phyloP scores from a whole-genome alignment of 2,329 filamentous ascomycete genomes.

The Cytospora leucostoma region DNA sequence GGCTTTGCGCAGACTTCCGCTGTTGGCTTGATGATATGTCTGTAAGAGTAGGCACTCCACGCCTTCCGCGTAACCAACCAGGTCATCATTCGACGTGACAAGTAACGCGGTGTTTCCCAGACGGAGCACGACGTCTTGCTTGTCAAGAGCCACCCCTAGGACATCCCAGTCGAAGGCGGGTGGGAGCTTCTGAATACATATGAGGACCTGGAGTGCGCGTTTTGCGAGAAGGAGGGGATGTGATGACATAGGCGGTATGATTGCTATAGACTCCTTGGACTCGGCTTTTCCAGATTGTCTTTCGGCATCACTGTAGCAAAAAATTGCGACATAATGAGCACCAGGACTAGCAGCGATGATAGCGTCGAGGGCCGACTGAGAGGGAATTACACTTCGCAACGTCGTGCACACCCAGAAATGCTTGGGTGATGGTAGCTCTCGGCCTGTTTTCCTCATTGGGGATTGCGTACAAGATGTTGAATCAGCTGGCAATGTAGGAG shows the following conservation, averaged over 20 bases:
- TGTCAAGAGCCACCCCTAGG: slow-evolving; percentile 33
- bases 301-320: slow-evolving; percentile 38
- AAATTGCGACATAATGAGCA: slow-evolving; percentile 34
- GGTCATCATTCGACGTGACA: slow-evolving; percentile 53
- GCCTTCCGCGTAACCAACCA: slow-evolving; percentile 54
- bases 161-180: slow-evolving; percentile 35
- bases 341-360: slow-evolving; percentile 35
- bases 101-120: slow-evolving; percentile 39
- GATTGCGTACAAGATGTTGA: slow-evolving; percentile 10
- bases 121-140: slow-evolving; percentile 35
- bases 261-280: slow-evolving; percentile 30
- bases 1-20: slow-evolving; percentile 54
- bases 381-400: slow-evolving; percentile 39
- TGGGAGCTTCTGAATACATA: slow-evolving; percentile 49
- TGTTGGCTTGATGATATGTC: slow-evolving; percentile 52
- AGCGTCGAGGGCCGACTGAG: slow-evolving; percentile 38
- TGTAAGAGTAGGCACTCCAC: slow-evolving; percentile 54
- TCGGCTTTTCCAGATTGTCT: slow-evolving; percentile 36
- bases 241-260: slow-evolving; percentile 38
- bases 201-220: slow-evolving; percentile 48
- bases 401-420: slow-evolving; percentile 38
- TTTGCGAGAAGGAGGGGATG: slow-evolving; percentile 53
- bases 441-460: slow-evolving; percentile 1
- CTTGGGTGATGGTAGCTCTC: slow-evolving; percentile 31
- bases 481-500: slow-evolving; percentile 2